Base-by-base conservation (phyloP, 495 filamentous ascomycete species). In the Parathielavia hyrcaniae region DNA sequence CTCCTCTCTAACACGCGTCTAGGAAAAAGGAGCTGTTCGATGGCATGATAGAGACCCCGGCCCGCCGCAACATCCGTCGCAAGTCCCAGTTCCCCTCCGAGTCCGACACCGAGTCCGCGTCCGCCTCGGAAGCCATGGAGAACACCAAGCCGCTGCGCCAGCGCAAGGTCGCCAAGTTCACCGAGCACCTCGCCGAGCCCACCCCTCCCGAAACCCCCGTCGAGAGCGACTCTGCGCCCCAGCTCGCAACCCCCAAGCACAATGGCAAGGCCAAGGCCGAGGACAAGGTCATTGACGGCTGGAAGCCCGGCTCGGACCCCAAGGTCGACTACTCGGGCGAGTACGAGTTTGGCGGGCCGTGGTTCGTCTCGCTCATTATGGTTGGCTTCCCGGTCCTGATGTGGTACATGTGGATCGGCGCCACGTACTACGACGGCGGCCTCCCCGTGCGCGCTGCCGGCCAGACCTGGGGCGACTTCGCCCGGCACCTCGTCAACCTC, bases 331-430 rank as follows among this genome's bases (percentile, higher is more conserved):
- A 82, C 67, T 89, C 86, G 50, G 87, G 85, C 48, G 79, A 88
- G 56, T 89, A 86, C 67, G 93, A 98, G 66, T 97, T 98, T 66
- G 90, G 91, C 57, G 93, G 93, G 57, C 84, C 88, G 2, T 74
- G 73, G 49, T 91, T 91, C 55, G 84, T 90, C 23, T 69, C 75
- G 20, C 76, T 83, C 53, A 89, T 95, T 83, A 98, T 98, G 90
- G 77, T 93, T 58, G 86, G 84, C 47, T 98, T 97, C 72, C 93
- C 93, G 13, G 38, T 87, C 44, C 78, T 98, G 60, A 98, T 98
- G 93, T 97, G 87, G 77, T 97, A 96, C 77, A 92, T 98, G 89
- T 98, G 92, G 92, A 86, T 95, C 68, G 93, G 93, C 32, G 88
- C 91, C 40, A 89, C 84, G 46, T 92, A 90, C 72, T 98, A 96